These are phyloP conservation scores for Colletotrichum euphorbiae DNA, from an alignment of 2,329 filamentous ascomycete species.

Conservation along the genomic window DNA sequence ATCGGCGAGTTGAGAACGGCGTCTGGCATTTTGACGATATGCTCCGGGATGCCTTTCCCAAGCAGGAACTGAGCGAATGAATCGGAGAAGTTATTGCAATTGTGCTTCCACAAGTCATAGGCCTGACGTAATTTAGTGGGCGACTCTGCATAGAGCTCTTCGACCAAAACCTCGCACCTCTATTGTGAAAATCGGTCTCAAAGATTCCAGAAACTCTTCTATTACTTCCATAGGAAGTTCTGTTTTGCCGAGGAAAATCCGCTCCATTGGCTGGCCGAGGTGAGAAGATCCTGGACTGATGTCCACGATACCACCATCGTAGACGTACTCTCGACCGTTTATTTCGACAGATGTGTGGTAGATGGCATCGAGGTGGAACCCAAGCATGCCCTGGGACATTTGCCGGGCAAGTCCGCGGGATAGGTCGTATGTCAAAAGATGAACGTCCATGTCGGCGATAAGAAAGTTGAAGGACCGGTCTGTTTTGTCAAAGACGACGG, in stretches of 20 bases:
- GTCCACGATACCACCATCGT: slow-evolving; percentile 86
- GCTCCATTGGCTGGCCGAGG: slow-evolving; percentile 85
- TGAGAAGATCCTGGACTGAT: slow-evolving; percentile 86
- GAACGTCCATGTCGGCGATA: slow-evolving; percentile 72
- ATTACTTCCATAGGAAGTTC: slow-evolving; percentile 84
- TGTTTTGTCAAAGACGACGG: neutral
- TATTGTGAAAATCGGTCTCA: slow-evolving; percentile 84
- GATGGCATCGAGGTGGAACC: slow-evolving; percentile 83
- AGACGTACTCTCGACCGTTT: slow-evolving; percentile 87
- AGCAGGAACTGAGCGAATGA: slow-evolving; percentile 91
- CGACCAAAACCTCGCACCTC: slow-evolving; percentile 61
- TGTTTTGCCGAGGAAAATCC: slow-evolving; percentile 79
- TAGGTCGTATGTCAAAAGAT: slow-evolving; percentile 83
- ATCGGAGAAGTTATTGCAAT: slow-evolving; percentile 98
- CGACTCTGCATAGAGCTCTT: neutral
- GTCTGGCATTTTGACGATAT: slow-evolving; percentile 87
- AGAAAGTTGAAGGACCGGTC: neutral
- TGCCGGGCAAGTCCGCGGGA: slow-evolving; percentile 70
- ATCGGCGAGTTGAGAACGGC: slow-evolving; percentile 88
- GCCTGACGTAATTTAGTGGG: slow-evolving; percentile 62
- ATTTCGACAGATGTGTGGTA: slow-evolving; percentile 95
- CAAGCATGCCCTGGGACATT: slow-evolving; percentile 64
- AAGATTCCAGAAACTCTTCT: slow-evolving; percentile 86
- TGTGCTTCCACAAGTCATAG: slow-evolving; percentile 90
- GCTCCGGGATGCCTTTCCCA: slow-evolving; percentile 86